These are phyloP conservation scores for Fusarium sp. DNA, from an alignment of 2,329 filamentous ascomycete genomes.

Conservation along the genomic window DNA sequence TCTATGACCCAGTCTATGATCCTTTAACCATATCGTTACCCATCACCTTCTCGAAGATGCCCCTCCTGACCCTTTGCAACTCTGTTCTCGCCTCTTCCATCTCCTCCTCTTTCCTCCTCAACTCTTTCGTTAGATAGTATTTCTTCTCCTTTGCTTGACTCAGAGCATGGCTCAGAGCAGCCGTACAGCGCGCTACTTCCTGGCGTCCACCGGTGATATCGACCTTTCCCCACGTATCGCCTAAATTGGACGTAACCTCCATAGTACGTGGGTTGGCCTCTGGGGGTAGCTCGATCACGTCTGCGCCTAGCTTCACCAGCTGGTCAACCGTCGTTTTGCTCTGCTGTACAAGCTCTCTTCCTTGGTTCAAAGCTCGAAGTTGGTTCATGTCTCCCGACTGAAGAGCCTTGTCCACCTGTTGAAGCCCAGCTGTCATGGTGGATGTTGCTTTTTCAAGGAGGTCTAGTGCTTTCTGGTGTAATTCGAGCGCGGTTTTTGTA, in stretches of 20 bases:
- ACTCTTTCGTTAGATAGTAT: conserved; percentile 49
- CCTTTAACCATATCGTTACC: conserved; percentile 18
- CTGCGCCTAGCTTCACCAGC: conserved; percentile 28
- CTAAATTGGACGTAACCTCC: conserved; percentile 50
- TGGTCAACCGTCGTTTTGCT: conserved; percentile 29
- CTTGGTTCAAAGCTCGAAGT: conserved; percentile 29
- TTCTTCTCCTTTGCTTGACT: conserved; percentile 51
- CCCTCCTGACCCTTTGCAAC: conserved; percentile 61
- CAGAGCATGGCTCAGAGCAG: conserved; percentile 52
- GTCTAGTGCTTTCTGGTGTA: conserved; percentile 57
- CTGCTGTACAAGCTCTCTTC: conserved; percentile 21
- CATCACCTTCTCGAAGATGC: conserved; percentile 50
- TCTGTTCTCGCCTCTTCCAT: conserved; percentile 54
- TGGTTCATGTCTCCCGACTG: conserved; percentile 51
- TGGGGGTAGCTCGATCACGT: conserved; percentile 45
- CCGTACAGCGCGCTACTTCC: conserved; percentile 54
- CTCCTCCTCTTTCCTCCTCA: conserved; percentile 49
- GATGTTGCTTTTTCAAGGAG: conserved; percentile 56
- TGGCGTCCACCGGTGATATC: conserved; percentile 61
- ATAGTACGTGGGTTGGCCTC: conserved; percentile 61
- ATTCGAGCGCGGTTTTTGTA: conserved; percentile 53
- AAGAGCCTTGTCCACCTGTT: conserved; percentile 59
- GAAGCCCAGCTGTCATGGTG: conserved; percentile 53
- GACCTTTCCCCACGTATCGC: conserved; percentile 65
- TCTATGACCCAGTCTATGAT: conserved; percentile 5